These are phyloP conservation scores for Curvularia lunata DNA, from an alignment of 2,329 filamentous ascomycete species.

Conservation along the genomic window DNA sequence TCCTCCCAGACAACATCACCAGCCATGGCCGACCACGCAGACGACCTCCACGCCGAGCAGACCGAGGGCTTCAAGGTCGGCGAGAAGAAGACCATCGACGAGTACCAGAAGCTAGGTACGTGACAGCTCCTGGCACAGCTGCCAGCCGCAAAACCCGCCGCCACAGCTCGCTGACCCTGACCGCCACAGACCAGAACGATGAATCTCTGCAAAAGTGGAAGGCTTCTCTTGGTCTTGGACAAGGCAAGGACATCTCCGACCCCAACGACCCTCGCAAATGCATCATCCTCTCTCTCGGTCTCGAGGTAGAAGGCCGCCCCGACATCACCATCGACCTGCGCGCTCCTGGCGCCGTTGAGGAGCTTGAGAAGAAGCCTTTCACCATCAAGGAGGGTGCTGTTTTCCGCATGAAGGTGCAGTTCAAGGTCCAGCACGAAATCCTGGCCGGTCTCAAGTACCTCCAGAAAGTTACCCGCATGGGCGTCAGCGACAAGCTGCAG, in stretches of 20 bases:
- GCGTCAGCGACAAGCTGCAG: conserved; percentile 87
- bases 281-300: conserved; percentile 88
- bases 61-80: conserved; percentile 98
- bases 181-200: conserved; percentile 69
- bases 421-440: conserved; percentile 97
- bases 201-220: conserved; percentile 98
- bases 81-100: conserved; percentile 96
- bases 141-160: not conserved
- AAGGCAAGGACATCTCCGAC: conserved; percentile 59
- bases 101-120: conserved; percentile 93
- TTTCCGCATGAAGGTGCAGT: conserved; percentile 93
- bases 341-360: conserved; percentile 71
- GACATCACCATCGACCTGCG: conserved; percentile 91
- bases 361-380: conserved; percentile 90
- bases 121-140: conserved; percentile 26
- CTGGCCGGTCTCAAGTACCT: conserved; percentile 95
- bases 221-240: conserved; percentile 86
- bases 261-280: conserved; percentile 82
- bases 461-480: conserved; percentile 89
- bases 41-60: conserved; percentile 84
- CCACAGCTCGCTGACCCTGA: conserved; percentile 13
- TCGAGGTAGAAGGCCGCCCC: conserved; percentile 80
- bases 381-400: conserved; percentile 94
- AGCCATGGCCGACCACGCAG: conserved; percentile 58
- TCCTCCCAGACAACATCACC: conserved; percentile 10